Evolutionary conservation across 2,329 filamentous ascomycete genomes (phyloP).

Genomic region (Diaporthe sp.): DNA sequence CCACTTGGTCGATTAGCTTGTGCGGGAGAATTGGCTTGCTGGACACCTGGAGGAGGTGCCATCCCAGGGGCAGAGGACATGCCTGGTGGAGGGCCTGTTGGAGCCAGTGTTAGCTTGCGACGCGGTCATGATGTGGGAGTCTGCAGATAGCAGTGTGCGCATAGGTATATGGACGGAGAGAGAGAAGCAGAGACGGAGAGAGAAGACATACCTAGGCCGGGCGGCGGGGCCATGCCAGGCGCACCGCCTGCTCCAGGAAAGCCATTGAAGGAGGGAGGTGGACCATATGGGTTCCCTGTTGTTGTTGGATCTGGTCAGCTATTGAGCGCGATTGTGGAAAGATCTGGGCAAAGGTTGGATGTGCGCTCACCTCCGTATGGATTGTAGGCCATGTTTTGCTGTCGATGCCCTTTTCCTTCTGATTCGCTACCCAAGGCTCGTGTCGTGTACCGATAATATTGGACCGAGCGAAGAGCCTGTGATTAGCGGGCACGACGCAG

Average conservation of each 20-base stretch:
- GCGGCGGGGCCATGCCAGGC: constrained; percentile 82
- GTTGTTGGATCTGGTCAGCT: background rate
- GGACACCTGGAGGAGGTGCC: constrained; percentile 82
- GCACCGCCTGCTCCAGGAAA: constrained; percentile 74
- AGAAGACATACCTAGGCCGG: constrained; percentile 80
- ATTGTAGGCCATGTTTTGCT: constrained; percentile 68
- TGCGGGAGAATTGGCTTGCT: constrained; percentile 76
- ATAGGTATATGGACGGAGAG: background rate
- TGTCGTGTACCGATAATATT: constrained; percentile 9
- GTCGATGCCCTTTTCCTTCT: background rate
- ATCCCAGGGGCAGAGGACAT: constrained; percentile 87
- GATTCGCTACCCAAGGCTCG: background rate
- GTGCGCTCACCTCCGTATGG: constrained; percentile 67
- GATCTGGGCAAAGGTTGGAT: background rate
- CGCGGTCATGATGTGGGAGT: background rate
- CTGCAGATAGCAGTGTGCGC: background rate
- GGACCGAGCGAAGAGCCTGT: too few relatives aligned
- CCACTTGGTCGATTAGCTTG: constrained; percentile 85
- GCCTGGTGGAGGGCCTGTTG: constrained; percentile 80
- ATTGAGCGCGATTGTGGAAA: background rate
- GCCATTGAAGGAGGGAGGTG: constrained; percentile 79
- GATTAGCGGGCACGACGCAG: background rate
- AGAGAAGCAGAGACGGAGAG: constrained; percentile 9
- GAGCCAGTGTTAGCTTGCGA: constrained; percentile 43
- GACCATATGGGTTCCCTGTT: constrained; percentile 75